Evolutionary conservation across 2,329 filamentous ascomycete genomes (phyloP), one percentile per base, ranked within the genome.

Genomic region (Podosphaera leucotricha): DNA sequence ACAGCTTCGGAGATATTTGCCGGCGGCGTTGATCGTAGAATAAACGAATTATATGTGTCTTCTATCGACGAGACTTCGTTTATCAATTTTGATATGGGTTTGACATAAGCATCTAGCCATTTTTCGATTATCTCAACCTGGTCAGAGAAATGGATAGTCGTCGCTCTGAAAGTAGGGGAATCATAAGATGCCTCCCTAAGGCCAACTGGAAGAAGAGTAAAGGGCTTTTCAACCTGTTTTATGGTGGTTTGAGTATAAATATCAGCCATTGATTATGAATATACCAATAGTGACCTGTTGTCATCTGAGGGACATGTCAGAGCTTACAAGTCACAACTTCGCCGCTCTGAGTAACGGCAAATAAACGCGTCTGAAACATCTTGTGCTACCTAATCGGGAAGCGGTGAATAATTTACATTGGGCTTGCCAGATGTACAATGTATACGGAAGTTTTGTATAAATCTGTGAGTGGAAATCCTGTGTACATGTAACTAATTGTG

Each of bases 91-190:
- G 66, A 67, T 6, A 75, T 69, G 13, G 75, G 67, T 58, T 68
- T 75, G 47, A 76, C 61, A 55, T 78, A 81, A 41, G 68, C 68
- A 44, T 80, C 85, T 24, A 98, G 80, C 90, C 90, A 98, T 68
- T 74, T 76, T 62, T 95, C 90, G 47, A 95, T 72, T 45, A 75
- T 71, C 51, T 95, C 90, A 55, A 93, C 74, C 64, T 98, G 87
- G 51, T 95, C 90, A 49, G 75, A 71, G 58, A 93, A 93, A 63
- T 94, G 84, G 40, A 80, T 65, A 37, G 83, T 74, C 19, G 82
- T 82, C 40, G 86, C 83, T 51, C 90, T 83, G 61, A 95, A 95
- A 30, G 86, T 92, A 21, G 90, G 90, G 35, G 86, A 94, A 63
- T 98, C 90, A 64, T 95, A 80, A 18, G 85, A 81, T 43, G 90